Percentiles rank a stretch among this genome's conserved stretches.
These are phyloP conservation scores for Carallia brachiata DNA, from an alignment of 345 rosid genomes.

Conservation along the genomic window DNA sequence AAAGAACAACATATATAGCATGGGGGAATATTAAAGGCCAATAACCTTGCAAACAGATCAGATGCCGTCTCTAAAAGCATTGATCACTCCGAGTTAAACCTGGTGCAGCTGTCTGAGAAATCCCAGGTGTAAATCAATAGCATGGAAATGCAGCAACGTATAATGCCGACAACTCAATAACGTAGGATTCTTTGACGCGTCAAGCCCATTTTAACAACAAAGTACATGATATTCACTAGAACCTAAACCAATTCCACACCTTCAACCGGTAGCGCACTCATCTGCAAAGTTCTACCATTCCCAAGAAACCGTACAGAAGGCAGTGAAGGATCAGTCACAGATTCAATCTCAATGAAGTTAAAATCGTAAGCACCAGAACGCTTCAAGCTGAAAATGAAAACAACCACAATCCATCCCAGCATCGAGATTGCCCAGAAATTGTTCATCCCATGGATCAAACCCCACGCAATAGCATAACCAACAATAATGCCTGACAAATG, in stretches of 20 bases:
- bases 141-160: neutral
- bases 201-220: neutral
- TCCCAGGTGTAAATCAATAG: slow-evolving; percentile 3
- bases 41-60: slow-evolving; percentile 6
- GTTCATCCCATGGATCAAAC: slow-evolving; percentile 90
- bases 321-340: slow-evolving; percentile 77
- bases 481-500: slow-evolving; percentile 90
- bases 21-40: slow-evolving; percentile 1
- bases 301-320: slow-evolving; percentile 82
- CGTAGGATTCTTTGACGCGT: neutral
- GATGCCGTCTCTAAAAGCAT: neutral
- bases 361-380: slow-evolving; percentile 82
- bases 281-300: slow-evolving; percentile 75
- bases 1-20: slow-evolving; percentile 9
- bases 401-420: slow-evolving; percentile 74
- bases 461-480: slow-evolving; percentile 95
- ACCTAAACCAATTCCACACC: slow-evolving; percentile 62
- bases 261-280: slow-evolving; percentile 59
- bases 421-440: slow-evolving; percentile 90
- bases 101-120: slow-evolving; percentile 3
- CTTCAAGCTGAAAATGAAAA: slow-evolving; percentile 84
- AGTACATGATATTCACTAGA: neutral
- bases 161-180: slow-evolving; percentile 3
- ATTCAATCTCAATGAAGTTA: slow-evolving; percentile 76
- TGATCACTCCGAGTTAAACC: neutral